These are phyloP conservation scores for Heliosperma pusillum DNA, from an alignment of 148 eudicot genomes.

Conservation along the genomic window DNA sequence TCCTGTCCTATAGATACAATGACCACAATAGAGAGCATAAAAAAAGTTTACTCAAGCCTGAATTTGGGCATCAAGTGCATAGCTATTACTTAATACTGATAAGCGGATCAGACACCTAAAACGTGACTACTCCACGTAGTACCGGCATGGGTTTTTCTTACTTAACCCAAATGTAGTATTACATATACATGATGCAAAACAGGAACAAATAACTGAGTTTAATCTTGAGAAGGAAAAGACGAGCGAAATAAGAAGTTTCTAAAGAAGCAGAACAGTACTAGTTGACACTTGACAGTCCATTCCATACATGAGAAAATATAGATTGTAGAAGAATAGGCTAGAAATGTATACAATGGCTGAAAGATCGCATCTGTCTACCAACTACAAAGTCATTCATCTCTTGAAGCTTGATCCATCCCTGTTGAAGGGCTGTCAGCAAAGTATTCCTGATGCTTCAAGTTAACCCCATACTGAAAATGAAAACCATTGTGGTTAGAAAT, in stretches of 20 bases:
- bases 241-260: background rate
- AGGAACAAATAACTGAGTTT: background rate
- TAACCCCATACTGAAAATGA: conserved; percentile 75
- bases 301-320: background rate
- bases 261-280: background rate
- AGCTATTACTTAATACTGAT: background rate
- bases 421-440: conserved; percentile 81
- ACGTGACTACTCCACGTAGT: background rate
- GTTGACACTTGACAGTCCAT: background rate
- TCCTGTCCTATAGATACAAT: background rate
- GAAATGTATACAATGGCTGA: conserved; percentile 8
- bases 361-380: background rate
- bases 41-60: background rate
- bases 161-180: background rate
- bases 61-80: background rate
- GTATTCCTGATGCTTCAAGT: conserved; percentile 88
- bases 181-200: background rate
- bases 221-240: background rate
- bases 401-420: conserved; percentile 62
- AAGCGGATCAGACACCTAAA: background rate
- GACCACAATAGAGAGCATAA: background rate
- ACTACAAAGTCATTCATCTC: conserved; percentile 53
- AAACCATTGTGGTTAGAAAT: background rate
- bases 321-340: conserved; percentile 4
- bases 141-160: background rate